Conservation (phyloP, 2,329 filamentous ascomycete species). For the Torrubiellomyces zombiae region DNA sequence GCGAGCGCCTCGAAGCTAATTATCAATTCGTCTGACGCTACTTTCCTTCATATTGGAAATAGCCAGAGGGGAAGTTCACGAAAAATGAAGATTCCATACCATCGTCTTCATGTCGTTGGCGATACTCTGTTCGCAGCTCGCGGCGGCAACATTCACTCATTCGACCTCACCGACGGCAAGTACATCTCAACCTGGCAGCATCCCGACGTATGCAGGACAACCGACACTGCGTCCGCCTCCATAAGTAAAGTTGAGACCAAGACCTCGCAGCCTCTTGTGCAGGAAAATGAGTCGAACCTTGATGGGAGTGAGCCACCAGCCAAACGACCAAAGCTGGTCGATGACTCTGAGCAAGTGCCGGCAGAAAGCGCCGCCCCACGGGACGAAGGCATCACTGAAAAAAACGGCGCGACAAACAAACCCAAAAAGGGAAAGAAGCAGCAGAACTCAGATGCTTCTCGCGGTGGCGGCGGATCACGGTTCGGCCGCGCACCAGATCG, state of each 20-base stretch:
- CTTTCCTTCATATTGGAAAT: too few relatives aligned
- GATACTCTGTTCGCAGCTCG: constrained; percentile 55
- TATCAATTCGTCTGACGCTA: too few relatives aligned
- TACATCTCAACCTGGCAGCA: constrained; percentile 47
- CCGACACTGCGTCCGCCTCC: too few relatives aligned
- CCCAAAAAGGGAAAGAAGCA: constrained; percentile 15
- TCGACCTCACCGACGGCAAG: constrained; percentile 39
- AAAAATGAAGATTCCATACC: constrained; percentile 43
- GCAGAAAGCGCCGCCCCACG: constrained; percentile 1
- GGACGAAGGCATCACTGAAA: constrained; percentile 5
- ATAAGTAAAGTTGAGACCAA: too few relatives aligned
- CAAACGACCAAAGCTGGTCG: constrained; percentile 17
- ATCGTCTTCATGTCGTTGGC: constrained; percentile 38
- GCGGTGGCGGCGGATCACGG: constrained; percentile 6
- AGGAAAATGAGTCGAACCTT: constrained; percentile 6
- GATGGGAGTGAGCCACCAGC: constrained; percentile 16
- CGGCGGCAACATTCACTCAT: constrained; percentile 54
- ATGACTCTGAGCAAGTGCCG: constrained; percentile 6
- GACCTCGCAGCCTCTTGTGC: too few relatives aligned
- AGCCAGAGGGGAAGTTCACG: neutral
- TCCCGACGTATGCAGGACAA: constrained; percentile 19
- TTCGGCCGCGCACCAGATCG: constrained; percentile 25
- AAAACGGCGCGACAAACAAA: constrained; percentile 6
- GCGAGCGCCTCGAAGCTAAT: too few relatives aligned
- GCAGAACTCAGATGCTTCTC: constrained; percentile 11